Conservation (phyloP, 306 rosid genomes). For the Cicer arietinum region DNA sequence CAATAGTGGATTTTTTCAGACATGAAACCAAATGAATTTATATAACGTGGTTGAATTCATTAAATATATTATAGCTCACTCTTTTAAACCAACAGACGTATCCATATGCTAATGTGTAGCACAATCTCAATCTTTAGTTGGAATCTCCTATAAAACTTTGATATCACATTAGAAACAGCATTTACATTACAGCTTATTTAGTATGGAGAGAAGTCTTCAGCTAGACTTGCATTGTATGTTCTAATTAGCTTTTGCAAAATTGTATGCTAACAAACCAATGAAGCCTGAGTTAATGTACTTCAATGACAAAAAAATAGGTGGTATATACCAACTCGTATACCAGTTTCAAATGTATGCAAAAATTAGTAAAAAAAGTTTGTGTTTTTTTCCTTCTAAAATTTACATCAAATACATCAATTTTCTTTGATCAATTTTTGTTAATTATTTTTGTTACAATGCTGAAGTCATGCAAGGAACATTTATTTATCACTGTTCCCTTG, state of each 20-base stretch:
- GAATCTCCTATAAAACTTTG: neutral
- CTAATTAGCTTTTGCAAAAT: neutral
- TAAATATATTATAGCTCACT: no score
- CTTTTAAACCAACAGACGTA: no score
- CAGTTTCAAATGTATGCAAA: no score
- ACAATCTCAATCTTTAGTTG: constrained; percentile 23
- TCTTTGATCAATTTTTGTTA: no score
- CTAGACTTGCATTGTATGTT: neutral
- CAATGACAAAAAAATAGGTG: neutral
- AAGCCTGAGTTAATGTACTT: constrained; percentile 6
- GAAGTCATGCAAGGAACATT: constrained; percentile 34
- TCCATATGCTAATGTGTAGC: neutral
- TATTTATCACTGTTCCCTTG: constrained; percentile 17
- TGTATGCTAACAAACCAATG: constrained; percentile 1
- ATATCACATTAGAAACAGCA: neutral
- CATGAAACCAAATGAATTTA: no score
- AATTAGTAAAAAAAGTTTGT: no score
- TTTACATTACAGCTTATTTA: neutral
- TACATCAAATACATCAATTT: no score
- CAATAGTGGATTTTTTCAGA: no score
- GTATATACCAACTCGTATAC: neutral
- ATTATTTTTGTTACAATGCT: constrained; percentile 7
- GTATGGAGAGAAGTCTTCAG: neutral
- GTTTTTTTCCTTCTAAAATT: no score
- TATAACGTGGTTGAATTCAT: no score